Evolutionary conservation across 2,329 filamentous ascomycete species (phyloP), one percentile per base, ranked within the genome.

Genomic region (Phyllosticta ampelicida): DNA sequence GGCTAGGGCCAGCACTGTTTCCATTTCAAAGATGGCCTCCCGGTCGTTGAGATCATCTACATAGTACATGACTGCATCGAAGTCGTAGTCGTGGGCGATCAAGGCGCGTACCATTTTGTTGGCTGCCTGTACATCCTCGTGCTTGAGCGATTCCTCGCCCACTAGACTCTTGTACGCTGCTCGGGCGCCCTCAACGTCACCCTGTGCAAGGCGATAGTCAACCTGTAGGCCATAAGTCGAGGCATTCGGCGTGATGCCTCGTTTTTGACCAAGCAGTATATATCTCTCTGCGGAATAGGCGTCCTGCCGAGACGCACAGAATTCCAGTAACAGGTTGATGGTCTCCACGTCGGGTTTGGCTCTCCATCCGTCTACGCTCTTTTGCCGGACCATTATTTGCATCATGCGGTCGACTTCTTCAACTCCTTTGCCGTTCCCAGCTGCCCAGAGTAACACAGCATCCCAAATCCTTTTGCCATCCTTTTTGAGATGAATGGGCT

Each of bases 341-440:
- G 87, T 90, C 2, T 79, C 73, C 6, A 84, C 84, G 57, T 89
- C 85, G 0, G 90, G 83, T 6, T 65, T 59, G 8, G 75, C 71
- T 2, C 79, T 63, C 16, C 74, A 73, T 58, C 76, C 68, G 59
- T 78, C 70, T 61, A 77, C 69, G 55, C 74, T 65, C 61, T 76
- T 79, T 53, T 77, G 73, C 44, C 74, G 71, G n/a, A 76, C 71
- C 78, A 90, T 86, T 19, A 85, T 77, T 50, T 81, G 76, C 60
- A 94, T 81, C 82, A 91, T 90, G 63, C 84, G 81, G 58, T 83
- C 80, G 60, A 91, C 78, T 67, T 89, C 84, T 69, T 89, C 83
- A 1, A 87, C 81, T 1, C 84, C 83, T 67, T 86, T 87, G 19
- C 85, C 87, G 57, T 84, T 81, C 8, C 86, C 79, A 11, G 87